phyloP scores from a whole-genome alignment of 805 yeast genomes.

The Debaryomyces tyrocola region DNA sequence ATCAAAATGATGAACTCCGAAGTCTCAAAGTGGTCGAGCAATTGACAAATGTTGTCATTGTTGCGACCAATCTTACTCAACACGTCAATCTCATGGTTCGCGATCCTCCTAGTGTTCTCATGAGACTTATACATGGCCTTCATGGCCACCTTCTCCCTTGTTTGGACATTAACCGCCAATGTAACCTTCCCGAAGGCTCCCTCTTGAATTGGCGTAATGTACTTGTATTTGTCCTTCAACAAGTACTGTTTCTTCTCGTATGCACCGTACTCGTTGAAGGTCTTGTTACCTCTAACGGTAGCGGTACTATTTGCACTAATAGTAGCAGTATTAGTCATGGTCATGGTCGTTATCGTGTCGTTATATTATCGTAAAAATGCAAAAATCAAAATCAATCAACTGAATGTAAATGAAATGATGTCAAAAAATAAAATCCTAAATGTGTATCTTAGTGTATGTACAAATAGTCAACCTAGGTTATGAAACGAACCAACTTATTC shows the following conservation, averaged over 20 bases:
- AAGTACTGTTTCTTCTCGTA: slow-evolving; percentile 11
- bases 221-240: slow-evolving; percentile 42
- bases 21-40: slow-evolving; percentile 56
- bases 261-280: slow-evolving; percentile 9
- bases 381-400: background rate
- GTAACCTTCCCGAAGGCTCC: slow-evolving; percentile 67
- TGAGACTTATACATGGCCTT: slow-evolving; percentile 51
- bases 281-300: background rate
- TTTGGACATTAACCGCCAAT: slow-evolving; percentile 43
- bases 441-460: too few species aligned
- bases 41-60: slow-evolving; percentile 56
- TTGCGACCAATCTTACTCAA: slow-evolving; percentile 36
- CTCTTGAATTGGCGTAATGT: slow-evolving; percentile 46
- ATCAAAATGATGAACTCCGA: slow-evolving; percentile 51
- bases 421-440: too few species aligned
- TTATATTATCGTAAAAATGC: background rate
- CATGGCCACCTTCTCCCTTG: slow-evolving; percentile 46
- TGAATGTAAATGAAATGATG: too few species aligned
- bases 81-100: slow-evolving; percentile 53
- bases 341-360: background rate
- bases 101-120: slow-evolving; percentile 45
- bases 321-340: background rate
- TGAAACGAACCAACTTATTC: too few species aligned
- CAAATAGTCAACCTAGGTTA: too few species aligned
- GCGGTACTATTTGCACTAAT: background rate